phyloP scores from a whole-genome alignment of 495 filamentous ascomycete species.

The Xeromyces bisporus region DNA sequence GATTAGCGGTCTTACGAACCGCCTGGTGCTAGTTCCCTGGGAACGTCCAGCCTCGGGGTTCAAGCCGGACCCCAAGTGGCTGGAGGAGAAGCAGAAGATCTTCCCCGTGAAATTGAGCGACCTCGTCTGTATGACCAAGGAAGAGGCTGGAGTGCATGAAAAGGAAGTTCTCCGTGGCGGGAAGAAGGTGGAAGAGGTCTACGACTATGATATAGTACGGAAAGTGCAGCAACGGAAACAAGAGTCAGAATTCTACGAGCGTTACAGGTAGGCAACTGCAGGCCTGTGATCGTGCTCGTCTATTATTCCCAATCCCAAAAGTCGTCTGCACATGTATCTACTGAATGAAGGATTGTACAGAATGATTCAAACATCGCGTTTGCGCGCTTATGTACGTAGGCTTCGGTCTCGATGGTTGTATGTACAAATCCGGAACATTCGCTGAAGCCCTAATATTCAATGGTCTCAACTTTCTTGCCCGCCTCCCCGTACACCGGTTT shows the following conservation, averaged over 20 bases:
- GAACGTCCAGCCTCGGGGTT: conserved; percentile 37
- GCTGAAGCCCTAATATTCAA: too few relatives aligned
- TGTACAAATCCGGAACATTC: too few relatives aligned
- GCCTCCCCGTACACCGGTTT: too few relatives aligned
- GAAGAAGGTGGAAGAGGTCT: conserved; percentile 54
- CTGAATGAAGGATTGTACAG: too few relatives aligned
- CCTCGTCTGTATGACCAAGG: conserved; percentile 91
- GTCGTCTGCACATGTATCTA: too few relatives aligned
- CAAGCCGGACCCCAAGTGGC: conserved; percentile 18
- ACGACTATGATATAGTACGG: conserved; percentile 44
- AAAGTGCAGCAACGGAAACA: conserved; percentile 42
- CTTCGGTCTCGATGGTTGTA: too few relatives aligned
- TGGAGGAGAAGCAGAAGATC: conserved; percentile 50
- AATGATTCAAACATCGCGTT: too few relatives aligned
- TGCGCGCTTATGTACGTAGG: too few relatives aligned
- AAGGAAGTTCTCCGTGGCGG: conserved; percentile 56
- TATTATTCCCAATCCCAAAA: too few relatives aligned
- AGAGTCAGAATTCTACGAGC: conserved; percentile 31
- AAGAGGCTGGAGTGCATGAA: conserved; percentile 71
- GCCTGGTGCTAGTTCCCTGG: conserved; percentile 68
- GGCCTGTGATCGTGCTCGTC: too few relatives aligned
- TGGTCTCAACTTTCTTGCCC: too few relatives aligned
- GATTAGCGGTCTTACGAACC: conserved; percentile 61
- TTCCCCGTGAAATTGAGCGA: conserved; percentile 47
- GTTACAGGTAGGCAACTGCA: not conserved